Conservation (phyloP, 768 basidiomycete species). For the Russula vinacea region DNA sequence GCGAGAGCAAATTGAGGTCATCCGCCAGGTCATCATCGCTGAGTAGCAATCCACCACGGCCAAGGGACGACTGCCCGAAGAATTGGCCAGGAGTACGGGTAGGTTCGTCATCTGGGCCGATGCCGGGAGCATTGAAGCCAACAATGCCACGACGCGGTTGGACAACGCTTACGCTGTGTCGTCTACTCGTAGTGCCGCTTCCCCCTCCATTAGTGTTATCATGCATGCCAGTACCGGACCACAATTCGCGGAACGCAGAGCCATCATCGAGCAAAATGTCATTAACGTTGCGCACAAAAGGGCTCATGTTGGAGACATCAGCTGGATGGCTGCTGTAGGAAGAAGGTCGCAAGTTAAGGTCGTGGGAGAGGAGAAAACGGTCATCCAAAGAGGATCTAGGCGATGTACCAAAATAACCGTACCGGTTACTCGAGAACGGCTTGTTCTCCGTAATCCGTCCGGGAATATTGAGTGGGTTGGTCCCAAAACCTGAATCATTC, state of each 20-base stretch:
- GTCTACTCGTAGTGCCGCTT: slow-evolving; percentile 77
- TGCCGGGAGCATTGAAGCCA: slow-evolving; percentile 62
- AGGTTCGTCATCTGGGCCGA: slow-evolving; percentile 44
- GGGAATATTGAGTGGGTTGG: slow-evolving; percentile 58
- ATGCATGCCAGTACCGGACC: slow-evolving; percentile 66
- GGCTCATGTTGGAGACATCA: slow-evolving; percentile 76
- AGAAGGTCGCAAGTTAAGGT: slow-evolving; percentile 35
- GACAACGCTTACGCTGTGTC: slow-evolving; percentile 81
- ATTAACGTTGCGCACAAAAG: slow-evolving; percentile 80
- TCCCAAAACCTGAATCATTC: slow-evolving; percentile 53
- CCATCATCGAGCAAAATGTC: slow-evolving; percentile 75
- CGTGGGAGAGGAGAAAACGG: slow-evolving; percentile 46
- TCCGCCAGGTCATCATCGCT: slow-evolving; percentile 79
- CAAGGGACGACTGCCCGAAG: slow-evolving; percentile 33
- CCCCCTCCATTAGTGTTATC: slow-evolving; percentile 62
- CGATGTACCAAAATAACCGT: slow-evolving; percentile 56
- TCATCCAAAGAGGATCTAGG: slow-evolving; percentile 56
- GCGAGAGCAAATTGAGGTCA: slow-evolving; percentile 60
- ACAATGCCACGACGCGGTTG: slow-evolving; percentile 67
- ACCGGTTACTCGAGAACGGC: slow-evolving; percentile 60
- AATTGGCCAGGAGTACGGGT: slow-evolving; percentile 37
- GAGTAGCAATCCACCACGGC: slow-evolving; percentile 60
- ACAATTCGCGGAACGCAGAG: slow-evolving; percentile 67
- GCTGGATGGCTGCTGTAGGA: slow-evolving; percentile 40
- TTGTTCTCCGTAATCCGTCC: slow-evolving; percentile 59